phyloP scores from a whole-genome alignment of 164 flowering plant species.

The Platanus orientalis region DNA sequence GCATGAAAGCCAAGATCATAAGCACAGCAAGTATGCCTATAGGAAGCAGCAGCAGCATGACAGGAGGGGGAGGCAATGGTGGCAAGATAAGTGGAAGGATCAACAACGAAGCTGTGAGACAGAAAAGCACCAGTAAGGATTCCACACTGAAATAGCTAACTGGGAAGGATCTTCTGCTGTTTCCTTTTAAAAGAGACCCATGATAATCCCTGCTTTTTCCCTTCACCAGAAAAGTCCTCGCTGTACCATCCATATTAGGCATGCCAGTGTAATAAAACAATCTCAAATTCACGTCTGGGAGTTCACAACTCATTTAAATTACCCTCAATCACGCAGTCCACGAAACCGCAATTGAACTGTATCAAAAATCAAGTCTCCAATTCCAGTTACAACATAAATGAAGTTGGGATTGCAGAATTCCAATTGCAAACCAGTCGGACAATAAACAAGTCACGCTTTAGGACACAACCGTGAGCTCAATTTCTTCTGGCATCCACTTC shows the following conservation, averaged over 20 bases:
- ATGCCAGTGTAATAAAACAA: conserved; percentile 12
- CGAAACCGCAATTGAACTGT: neutral
- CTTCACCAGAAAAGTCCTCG: conserved; percentile 10
- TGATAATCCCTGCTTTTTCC: conserved; percentile 17
- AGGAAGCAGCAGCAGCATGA: conserved; percentile 74
- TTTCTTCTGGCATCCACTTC: no score
- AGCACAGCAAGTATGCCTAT: conserved; percentile 60
- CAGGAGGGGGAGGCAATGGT: conserved; percentile 92
- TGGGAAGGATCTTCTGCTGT: conserved; percentile 23
- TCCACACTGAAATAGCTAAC: conserved; percentile 58
- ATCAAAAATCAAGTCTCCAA: neutral
- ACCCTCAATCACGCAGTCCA: neutral
- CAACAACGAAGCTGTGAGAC: conserved; percentile 64
- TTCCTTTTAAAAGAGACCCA: conserved; percentile 24
- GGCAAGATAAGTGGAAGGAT: conserved; percentile 77
- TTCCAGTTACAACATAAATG: neutral
- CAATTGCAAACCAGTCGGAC: neutral
- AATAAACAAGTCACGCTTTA: no score
- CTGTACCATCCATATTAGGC: no score
- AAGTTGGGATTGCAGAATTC: neutral
- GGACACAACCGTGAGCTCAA: no score
- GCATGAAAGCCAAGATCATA: conserved; percentile 68
- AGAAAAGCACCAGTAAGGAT: conserved; percentile 50
- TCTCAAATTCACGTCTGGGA: conserved; percentile 14
- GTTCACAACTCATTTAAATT: conserved; percentile 23